Conservation (phyloP, 2,329 filamentous ascomycete genomes). For the Didymella pinodella region DNA sequence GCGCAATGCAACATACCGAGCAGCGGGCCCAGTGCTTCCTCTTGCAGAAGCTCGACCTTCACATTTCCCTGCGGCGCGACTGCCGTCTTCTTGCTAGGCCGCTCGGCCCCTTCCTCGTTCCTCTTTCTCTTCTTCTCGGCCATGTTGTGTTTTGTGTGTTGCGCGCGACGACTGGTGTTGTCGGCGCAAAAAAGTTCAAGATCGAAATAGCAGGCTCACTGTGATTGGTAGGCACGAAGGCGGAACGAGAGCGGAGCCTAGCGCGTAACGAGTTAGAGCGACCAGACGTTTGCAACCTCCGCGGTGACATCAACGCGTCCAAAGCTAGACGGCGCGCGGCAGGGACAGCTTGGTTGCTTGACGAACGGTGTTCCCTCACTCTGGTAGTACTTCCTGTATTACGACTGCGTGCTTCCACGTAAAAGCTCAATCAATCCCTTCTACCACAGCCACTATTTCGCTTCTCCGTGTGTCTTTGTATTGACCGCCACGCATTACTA, state of each 20-base stretch:
- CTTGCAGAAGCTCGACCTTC: slow-evolving; percentile 56
- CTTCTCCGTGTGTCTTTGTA: not conserved
- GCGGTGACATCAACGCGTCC: slow-evolving; percentile 20
- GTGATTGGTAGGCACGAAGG: not conserved
- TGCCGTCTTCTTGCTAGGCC: slow-evolving; percentile 56
- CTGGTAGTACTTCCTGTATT: not conserved
- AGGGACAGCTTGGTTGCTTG: slow-evolving; percentile 1
- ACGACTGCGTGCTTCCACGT: slow-evolving; percentile 2
- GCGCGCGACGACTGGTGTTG: slow-evolving; percentile 12
- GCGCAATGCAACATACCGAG: slow-evolving; percentile 52
- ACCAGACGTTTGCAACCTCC: slow-evolving; percentile 8
- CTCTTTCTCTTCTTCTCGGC: slow-evolving; percentile 52
- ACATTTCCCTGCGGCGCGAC: slow-evolving; percentile 51
- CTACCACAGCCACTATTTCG: not conserved
- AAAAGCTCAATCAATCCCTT: not conserved
- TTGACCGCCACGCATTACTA: slow-evolving; percentile 1
- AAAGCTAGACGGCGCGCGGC: not conserved
- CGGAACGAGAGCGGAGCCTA: slow-evolving; percentile 4
- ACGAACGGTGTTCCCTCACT: not conserved
- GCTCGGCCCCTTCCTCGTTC: slow-evolving; percentile 37
- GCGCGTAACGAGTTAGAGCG: not conserved
- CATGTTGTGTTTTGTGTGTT: slow-evolving; percentile 33
- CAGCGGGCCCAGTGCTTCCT: slow-evolving; percentile 58
- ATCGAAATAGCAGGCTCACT: slow-evolving; percentile 29
- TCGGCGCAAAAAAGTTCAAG: slow-evolving; percentile 25